Percentiles rank a stretch among this genome's conserved stretches.
phyloP scores from a whole-genome alignment of 371 early-diverging fungal species.

The Enterocytospora artemiae region DNA sequence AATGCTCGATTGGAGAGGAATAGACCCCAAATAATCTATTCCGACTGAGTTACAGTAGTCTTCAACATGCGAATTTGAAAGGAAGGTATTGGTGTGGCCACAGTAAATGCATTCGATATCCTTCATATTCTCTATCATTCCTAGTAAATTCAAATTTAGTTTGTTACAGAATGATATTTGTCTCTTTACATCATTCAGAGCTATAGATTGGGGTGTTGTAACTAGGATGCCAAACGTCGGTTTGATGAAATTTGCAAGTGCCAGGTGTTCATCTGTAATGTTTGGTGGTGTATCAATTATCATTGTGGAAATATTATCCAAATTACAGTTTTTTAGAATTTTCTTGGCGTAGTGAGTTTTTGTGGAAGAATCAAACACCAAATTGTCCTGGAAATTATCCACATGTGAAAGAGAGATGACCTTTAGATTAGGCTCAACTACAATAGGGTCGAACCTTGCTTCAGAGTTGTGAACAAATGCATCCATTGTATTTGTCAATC shows the following conservation, averaged over 20 bases:
- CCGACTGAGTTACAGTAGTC: constrained; percentile 16
- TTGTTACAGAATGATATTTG: constrained; percentile 56
- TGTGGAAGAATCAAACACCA: constrained; percentile 10
- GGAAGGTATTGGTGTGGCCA: constrained; percentile 26
- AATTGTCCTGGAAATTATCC: constrained; percentile 2
- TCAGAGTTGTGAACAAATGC: constrained; percentile 22
- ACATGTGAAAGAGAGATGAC: constrained; percentile 30
- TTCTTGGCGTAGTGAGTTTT: constrained; percentile 25
- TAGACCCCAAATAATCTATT: constrained; percentile 37
- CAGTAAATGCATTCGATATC: constrained; percentile 40
- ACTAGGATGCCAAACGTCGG: constrained; percentile 38
- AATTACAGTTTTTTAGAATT: constrained; percentile 24
- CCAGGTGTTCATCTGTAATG: constrained; percentile 56
- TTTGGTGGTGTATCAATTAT: constrained; percentile 58
- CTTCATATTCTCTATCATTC: constrained; percentile 58
- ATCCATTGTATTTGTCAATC: constrained; percentile 42
- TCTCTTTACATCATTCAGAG: constrained; percentile 51
- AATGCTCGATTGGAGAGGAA: constrained; percentile 17
- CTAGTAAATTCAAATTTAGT: constrained; percentile 42
- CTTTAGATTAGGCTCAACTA: constrained; percentile 5
- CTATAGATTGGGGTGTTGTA: constrained; percentile 53
- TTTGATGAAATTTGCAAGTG: constrained; percentile 45
- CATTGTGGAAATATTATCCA: constrained; percentile 37
- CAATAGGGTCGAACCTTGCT: constrained; percentile 37
- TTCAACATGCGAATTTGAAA: constrained; percentile 26